Evolutionary conservation across 2,329 filamentous ascomycete species (phyloP).

Genomic region (Orbilia javanica): DNA sequence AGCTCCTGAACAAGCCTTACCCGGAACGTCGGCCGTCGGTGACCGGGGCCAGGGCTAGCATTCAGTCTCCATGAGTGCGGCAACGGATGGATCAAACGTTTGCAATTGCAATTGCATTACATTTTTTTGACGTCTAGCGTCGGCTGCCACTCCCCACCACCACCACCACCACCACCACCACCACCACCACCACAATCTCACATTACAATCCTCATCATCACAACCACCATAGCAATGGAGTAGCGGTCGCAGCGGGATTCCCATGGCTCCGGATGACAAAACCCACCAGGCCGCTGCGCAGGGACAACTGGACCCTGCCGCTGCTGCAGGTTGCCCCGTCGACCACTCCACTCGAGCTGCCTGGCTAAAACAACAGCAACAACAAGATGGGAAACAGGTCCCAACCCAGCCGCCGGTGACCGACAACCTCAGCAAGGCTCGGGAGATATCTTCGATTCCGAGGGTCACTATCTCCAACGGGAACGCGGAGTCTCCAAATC

Average conservation of each 20-base stretch:
- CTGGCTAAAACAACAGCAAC: conserved; percentile 74
- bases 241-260: conserved; percentile 7
- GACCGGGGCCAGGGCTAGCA: conserved; percentile 18
- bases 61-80: background rate
- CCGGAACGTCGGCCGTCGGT: conserved; percentile 16
- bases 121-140: too few species aligned
- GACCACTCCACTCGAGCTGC: conserved; percentile 88
- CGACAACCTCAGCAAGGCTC: conserved; percentile 73
- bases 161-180: background rate
- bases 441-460: conserved; percentile 84
- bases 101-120: background rate
- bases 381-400: conserved; percentile 61
- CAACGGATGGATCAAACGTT: conserved; percentile 3
- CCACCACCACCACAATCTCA: background rate
- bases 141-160: background rate
- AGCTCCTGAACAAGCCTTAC: background rate
- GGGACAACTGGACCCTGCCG: conserved; percentile 26
- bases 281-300: conserved; percentile 9
- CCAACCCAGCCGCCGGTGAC: conserved; percentile 60
- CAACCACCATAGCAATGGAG: background rate
- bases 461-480: conserved; percentile 68
- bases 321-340: conserved; percentile 78
- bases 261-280: conserved; percentile 33
- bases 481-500: conserved; percentile 63
- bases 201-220: too few species aligned